Conservation (phyloP, 1,284 basidiomycete species). For the Boletus sp. region DNA sequence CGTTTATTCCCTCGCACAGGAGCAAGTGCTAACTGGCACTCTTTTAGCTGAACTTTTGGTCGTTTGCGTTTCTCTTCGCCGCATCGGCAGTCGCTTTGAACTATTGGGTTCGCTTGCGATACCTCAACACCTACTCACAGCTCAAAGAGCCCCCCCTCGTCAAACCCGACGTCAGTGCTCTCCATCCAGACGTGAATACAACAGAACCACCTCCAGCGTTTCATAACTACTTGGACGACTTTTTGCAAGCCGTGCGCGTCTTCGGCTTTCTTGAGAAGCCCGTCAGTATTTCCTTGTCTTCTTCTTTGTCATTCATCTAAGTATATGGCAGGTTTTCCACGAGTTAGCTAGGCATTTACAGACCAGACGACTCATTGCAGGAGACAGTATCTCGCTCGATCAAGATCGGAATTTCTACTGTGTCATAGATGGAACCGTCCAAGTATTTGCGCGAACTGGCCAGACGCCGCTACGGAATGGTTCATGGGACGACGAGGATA, state of each 20-base stretch:
- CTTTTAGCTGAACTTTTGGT: constrained; percentile 80
- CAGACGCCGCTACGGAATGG: constrained; percentile 47
- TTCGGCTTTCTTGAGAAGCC: constrained; percentile 96
- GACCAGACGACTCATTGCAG: constrained; percentile 86
- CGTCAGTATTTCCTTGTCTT: constrained; percentile 41
- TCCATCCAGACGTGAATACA: constrained; percentile 84
- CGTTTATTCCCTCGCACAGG: constrained; percentile 4
- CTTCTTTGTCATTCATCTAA: not conserved
- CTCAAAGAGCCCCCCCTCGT: constrained; percentile 82
- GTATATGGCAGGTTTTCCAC: constrained; percentile 73
- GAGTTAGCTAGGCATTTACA: constrained; percentile 91
- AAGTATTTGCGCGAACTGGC: constrained; percentile 75
- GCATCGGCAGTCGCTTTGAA: constrained; percentile 66
- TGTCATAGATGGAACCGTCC: constrained; percentile 87
- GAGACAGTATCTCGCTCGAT: constrained; percentile 86
- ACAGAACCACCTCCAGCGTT: constrained; percentile 72
- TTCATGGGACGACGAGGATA: constrained; percentile 76
- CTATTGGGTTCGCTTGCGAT: constrained; percentile 82
- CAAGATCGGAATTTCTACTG: constrained; percentile 94
- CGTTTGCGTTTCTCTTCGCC: constrained; percentile 73
- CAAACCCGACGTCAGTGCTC: constrained; percentile 73
- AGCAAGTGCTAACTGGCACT: constrained; percentile 2
- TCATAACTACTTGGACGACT: constrained; percentile 94
- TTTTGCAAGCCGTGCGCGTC: constrained; percentile 88
- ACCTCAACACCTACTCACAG: constrained; percentile 73